Conservation (phyloP, 148 eudicot genomes). For the Vaccinium macrocarpon region DNA sequence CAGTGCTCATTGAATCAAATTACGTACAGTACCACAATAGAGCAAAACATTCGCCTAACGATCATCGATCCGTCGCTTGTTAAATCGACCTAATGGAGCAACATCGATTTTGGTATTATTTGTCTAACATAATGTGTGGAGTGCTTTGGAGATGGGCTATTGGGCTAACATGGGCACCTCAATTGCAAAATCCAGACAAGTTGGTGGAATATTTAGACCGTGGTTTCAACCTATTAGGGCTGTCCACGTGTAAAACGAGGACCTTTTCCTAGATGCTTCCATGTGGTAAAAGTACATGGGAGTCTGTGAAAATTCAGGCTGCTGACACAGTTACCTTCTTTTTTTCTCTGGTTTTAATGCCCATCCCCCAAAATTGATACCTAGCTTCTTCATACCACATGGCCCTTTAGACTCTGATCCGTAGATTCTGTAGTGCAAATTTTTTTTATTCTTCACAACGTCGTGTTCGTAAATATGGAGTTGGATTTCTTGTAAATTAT, state of each 20-base stretch:
- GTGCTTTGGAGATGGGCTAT: background rate
- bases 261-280: constrained; percentile 2
- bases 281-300: background rate
- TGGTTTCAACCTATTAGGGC: background rate
- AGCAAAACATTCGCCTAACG: background rate
- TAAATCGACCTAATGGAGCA: background rate
- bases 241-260: background rate
- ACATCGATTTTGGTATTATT: background rate
- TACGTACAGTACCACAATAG: background rate
- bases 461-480: too few species aligned
- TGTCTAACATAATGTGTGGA: background rate
- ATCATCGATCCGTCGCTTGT: background rate
- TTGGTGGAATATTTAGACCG: background rate
- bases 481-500: too few species aligned
- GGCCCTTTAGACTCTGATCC: too few species aligned
- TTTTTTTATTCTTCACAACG: too few species aligned
- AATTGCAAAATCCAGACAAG: background rate
- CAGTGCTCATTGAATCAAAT: too few species aligned
- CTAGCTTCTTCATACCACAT: background rate
- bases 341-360: background rate
- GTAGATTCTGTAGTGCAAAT: too few species aligned
- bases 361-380: background rate
- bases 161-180: background rate
- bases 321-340: background rate
- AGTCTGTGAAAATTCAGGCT: background rate